Evolutionary conservation across 176 grass and related monocot species (phyloP).

Genomic region (Zizania latifolia): DNA sequence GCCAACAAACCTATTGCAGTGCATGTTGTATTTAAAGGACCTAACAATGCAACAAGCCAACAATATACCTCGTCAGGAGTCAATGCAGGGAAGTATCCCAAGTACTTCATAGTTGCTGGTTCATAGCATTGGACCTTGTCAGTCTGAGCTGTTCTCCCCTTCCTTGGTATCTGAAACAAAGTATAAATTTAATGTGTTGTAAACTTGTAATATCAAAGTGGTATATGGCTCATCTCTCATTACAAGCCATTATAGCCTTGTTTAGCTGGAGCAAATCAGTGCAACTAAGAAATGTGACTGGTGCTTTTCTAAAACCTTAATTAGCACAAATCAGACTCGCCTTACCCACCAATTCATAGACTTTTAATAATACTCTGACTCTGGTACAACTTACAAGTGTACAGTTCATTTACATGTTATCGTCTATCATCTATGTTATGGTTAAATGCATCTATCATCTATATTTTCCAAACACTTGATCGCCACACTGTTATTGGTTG

Average conservation of each 20-base stretch:
- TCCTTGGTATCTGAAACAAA: slow-evolving; percentile 68
- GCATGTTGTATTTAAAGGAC: background rate
- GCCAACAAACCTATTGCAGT: background rate
- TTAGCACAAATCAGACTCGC: background rate
- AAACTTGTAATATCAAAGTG: background rate
- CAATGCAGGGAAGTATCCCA: slow-evolving; percentile 72
- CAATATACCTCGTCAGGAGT: slow-evolving; percentile 69
- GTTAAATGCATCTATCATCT: background rate
- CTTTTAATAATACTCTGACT: background rate
- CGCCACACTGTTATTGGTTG: background rate
- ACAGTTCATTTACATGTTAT: background rate
- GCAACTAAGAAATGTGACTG: background rate
- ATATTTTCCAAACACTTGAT: background rate
- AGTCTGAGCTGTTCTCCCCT: slow-evolving; percentile 54
- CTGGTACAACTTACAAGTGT: too few species aligned
- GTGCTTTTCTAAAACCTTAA: background rate
- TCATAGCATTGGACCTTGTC: slow-evolving; percentile 93
- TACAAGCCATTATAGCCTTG: background rate
- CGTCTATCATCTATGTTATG: too few species aligned
- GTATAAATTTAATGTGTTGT: slow-evolving; percentile 5
- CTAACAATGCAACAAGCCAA: background rate
- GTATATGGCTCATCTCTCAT: background rate
- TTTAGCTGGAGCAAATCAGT: slow-evolving; percentile 4
- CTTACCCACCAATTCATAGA: background rate
- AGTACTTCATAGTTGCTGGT: slow-evolving; percentile 95